These are phyloP conservation scores for Ogataea polymorpha DNA, from an alignment of 805 yeast species.

Conservation along the genomic window DNA sequence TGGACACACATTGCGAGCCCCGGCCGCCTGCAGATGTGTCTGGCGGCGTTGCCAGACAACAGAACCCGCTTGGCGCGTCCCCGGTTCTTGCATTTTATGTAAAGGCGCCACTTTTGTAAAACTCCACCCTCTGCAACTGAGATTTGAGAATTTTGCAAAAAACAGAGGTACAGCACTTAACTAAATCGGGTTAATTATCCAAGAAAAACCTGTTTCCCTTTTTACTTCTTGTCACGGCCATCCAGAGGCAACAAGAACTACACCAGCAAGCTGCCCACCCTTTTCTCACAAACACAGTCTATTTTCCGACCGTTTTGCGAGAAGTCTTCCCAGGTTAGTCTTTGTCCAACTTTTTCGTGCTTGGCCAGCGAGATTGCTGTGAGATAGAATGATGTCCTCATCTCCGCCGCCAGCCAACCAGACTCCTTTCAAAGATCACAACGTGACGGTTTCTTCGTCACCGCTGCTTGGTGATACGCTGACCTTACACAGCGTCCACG, in stretches of 20 bases:
- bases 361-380: constrained; percentile 5
- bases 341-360: constrained; percentile 3
- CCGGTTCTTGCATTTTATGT: neutral
- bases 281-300: neutral
- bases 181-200: constrained; percentile 10
- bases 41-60: neutral
- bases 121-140: constrained; percentile 2
- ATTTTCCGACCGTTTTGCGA: neutral
- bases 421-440: constrained; percentile 18
- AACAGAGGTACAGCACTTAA: constrained; percentile 12
- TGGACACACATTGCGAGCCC: neutral
- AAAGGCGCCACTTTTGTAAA: neutral
- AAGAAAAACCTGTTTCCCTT: constrained; percentile 2
- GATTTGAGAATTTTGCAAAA: constrained; percentile 10
- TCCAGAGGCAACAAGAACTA: neutral
- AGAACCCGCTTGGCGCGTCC: neutral
- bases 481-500: constrained; percentile 18
- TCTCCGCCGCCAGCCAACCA: constrained; percentile 30
- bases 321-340: neutral
- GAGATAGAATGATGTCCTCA: constrained; percentile 33
- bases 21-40: neutral
- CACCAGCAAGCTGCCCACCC: neutral
- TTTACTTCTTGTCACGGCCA: neutral
- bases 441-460: constrained; percentile 22
- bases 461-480: constrained; percentile 23